phyloP scores from a whole-genome alignment of 202 grass and related monocot genomes.

The Carex sylvatica region DNA sequence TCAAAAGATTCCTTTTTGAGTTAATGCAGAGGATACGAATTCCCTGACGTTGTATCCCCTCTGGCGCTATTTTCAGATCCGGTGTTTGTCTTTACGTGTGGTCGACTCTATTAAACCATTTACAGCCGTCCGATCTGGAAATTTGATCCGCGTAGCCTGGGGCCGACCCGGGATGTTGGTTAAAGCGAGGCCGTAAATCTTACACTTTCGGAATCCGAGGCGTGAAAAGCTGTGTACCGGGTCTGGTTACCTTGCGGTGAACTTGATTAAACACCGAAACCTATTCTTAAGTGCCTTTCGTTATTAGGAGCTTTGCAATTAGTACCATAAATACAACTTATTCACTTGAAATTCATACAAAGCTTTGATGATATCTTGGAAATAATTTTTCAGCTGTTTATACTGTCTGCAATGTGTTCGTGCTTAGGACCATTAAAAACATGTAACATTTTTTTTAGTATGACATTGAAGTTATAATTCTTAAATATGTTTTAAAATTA shows the following conservation, averaged over 20 bases:
- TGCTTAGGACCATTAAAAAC: too few relatives aligned
- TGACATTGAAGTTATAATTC: too few relatives aligned
- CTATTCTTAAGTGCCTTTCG: neutral
- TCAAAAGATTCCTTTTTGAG: too few relatives aligned
- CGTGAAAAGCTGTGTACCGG: conserved; percentile 19
- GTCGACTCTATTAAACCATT: neutral
- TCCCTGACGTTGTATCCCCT: neutral
- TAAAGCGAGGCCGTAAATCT: conserved; percentile 12
- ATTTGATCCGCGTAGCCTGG: neutral
- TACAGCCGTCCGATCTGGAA: neutral
- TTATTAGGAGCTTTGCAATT: neutral
- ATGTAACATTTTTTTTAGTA: too few relatives aligned
- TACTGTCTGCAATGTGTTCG: too few relatives aligned
- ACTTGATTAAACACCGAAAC: conserved; percentile 8
- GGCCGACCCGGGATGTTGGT: neutral
- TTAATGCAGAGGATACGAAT: too few relatives aligned
- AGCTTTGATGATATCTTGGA: neutral
- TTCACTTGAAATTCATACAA: neutral
- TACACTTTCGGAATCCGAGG: conserved; percentile 27
- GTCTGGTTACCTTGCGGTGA: conserved; percentile 24
- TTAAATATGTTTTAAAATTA: too few relatives aligned
- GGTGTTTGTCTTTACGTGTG: conserved; percentile 21
- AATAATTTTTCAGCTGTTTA: neutral
- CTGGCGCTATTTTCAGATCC: conserved; percentile 6
- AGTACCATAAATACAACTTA: neutral